Base-by-base conservation (phyloP, 768 basidiomycete species). In the Cystobasidium tubakii region DNA sequence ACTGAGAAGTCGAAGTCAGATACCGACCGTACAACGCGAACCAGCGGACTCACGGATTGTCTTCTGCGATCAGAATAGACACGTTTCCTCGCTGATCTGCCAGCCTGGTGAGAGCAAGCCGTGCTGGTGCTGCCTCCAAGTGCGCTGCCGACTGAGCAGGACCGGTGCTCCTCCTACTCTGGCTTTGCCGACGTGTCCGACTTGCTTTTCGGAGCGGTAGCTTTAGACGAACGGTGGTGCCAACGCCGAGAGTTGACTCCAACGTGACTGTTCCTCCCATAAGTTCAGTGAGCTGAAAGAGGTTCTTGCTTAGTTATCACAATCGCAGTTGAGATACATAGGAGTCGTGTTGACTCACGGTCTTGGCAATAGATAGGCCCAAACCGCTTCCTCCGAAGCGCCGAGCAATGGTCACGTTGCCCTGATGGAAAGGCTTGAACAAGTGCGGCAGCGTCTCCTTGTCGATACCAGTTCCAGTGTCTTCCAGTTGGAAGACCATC, bases 401-500 rank as follows among this genome's bases (percentile, higher is more conserved):
- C 2, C 75, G 83, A 1, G 93, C 95, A 0, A 94, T 97, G 1
- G 91, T 93, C 31, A 93, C 92, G 84, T 97, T 93, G 0, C 94
- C 95, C 80, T 98, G 95, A 77, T 91, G 92, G 83, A 99, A 99
- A 0, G 95, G 96, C 80, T 99, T 91, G 83, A 99, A 99, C 80
- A 98, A 95, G 77, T 93, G 84, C 77, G 92, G 92, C 74, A 96
- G 82, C 83, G 96, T 96, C 80, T 96, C 95, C 80, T 92, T 91
- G 57, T 92, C 91, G 79, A 99, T 96, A 63, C 95, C 95, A 77
- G 97, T 95, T 73, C 95, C 95, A 0, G 93, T 97, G 80, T 99
- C 95, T 67, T 89, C 89, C 12, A 99, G 92, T 78, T 92, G 92
- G 84, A 97, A 95, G 82, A 93, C 91, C 12, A 99, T 83, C 19